phyloP scores from a whole-genome alignment of 2,329 filamentous ascomycete species.

The Ascochyta koolunga region DNA sequence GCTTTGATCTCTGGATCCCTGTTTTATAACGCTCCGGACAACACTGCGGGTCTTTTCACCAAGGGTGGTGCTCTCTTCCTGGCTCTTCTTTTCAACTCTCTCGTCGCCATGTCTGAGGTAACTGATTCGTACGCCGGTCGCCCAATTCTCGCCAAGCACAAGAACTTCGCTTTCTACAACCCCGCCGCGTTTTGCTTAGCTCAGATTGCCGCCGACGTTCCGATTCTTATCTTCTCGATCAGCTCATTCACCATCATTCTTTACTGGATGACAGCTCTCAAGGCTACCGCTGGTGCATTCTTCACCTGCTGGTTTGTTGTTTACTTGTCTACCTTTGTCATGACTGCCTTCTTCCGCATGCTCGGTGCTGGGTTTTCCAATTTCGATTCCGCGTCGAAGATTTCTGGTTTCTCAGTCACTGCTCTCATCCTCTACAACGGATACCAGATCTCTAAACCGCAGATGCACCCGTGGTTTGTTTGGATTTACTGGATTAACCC shows the following conservation, averaged over 20 bases:
- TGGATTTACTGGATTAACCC: constrained; percentile 74
- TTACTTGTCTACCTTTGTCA: constrained; percentile 71
- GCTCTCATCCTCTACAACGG: constrained; percentile 69
- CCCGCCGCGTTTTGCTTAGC: constrained; percentile 75
- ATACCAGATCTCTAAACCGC: constrained; percentile 59
- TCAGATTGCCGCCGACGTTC: constrained; percentile 68
- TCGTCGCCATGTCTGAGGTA: constrained; percentile 71
- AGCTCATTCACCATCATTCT: constrained; percentile 65
- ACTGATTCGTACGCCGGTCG: constrained; percentile 63
- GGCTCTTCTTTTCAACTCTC: constrained; percentile 64
- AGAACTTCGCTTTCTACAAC: constrained; percentile 85
- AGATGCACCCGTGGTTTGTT: constrained; percentile 61
- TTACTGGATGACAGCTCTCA: constrained; percentile 84
- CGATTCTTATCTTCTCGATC: constrained; percentile 64
- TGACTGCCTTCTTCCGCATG: constrained; percentile 82
- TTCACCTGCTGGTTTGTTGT: constrained; percentile 81
- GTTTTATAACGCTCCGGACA: constrained; percentile 68
- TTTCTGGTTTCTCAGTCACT: constrained; percentile 59
- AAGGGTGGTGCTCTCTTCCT: constrained; percentile 71
- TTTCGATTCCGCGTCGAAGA: constrained; percentile 62
- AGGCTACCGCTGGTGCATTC: constrained; percentile 73
- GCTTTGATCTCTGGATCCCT: constrained; percentile 69
- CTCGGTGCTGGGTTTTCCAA: constrained; percentile 72
- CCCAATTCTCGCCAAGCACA: constrained; percentile 87
- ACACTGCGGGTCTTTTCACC: constrained; percentile 66